Percentiles rank a stretch among this genome's conserved stretches.
phyloP scores from a whole-genome alignment of 495 filamentous ascomycete genomes.

The Geoglossum glabrum region DNA sequence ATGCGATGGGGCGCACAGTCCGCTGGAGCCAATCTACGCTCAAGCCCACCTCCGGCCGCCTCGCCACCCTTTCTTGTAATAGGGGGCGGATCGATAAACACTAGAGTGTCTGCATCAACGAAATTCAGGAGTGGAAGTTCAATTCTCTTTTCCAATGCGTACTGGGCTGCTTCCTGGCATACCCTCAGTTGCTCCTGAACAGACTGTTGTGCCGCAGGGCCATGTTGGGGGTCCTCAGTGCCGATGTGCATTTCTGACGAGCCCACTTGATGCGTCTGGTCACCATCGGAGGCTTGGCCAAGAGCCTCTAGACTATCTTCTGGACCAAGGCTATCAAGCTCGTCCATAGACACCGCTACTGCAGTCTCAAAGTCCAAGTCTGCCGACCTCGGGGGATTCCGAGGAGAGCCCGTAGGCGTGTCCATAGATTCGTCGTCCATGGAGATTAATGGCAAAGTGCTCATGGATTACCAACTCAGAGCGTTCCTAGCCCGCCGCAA shows the following conservation, averaged over 20 bases:
- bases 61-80: slow-evolving; percentile 9
- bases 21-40: slow-evolving; percentile 12
- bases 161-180: not conserved
- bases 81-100: slow-evolving; percentile 29
- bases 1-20: slow-evolving; percentile 19
- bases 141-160: not conserved
- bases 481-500: not conserved
- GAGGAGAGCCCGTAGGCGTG: not conserved
- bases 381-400: not conserved
- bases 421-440: not conserved
- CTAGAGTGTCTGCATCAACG: slow-evolving; percentile 29
- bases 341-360: not conserved
- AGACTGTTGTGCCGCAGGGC: not conserved
- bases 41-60: slow-evolving; percentile 4
- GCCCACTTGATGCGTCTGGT: not conserved
- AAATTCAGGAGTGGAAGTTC: slow-evolving; percentile 17
- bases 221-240: not conserved
- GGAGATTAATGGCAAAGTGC: not conserved
- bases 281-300: not conserved
- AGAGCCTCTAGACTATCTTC: not conserved
- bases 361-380: not conserved
- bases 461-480: not conserved
- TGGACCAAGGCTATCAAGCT: not conserved
- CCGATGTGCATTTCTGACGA: not conserved
- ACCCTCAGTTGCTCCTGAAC: not conserved